Percentiles rank a stretch among this genome's conserved stretches.
Evolutionary conservation across 179 eudicot genomes (phyloP).

Genomic region (Sideroxylon spinosum): DNA sequence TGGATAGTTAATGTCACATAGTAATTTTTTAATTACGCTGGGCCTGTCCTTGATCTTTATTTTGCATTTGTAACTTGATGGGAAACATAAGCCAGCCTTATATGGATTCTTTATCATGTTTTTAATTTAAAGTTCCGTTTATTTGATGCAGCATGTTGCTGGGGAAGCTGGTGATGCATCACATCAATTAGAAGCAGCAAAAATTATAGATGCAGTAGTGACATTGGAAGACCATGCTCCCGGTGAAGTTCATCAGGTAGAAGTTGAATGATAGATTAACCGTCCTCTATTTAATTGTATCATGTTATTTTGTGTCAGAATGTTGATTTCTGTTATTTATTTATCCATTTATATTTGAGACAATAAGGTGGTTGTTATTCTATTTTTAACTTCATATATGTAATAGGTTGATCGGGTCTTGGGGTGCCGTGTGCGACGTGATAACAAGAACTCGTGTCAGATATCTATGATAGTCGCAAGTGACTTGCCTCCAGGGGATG

Average conservation of each 20-base stretch:
- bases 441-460: conserved; percentile 25
- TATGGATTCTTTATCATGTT: not conserved
- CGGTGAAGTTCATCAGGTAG: conserved; percentile 57
- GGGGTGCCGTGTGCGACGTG: conserved; percentile 73
- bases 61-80: not conserved
- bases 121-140: not conserved
- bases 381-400: conserved; percentile 16
- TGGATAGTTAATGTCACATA: not conserved
- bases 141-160: conserved; percentile 32
- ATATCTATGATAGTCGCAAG: conserved; percentile 24
- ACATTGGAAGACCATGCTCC: conserved; percentile 26
- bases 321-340: conserved; percentile 5
- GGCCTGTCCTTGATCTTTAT: not conserved
- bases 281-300: not conserved
- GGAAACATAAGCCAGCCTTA: not conserved
- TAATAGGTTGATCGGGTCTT: conserved; percentile 86
- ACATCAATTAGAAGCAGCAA: conserved; percentile 27
- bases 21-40: not conserved
- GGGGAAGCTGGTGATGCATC: conserved; percentile 28
- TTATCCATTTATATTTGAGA: not conserved
- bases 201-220: conserved; percentile 21
- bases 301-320: not conserved
- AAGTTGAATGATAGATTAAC: too few relatives aligned
- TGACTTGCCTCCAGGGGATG: conserved; percentile 28
- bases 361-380: not conserved